Evolutionary conservation across 192 early-diverging fungal genomes (phyloP).

Genomic region (Polychytrium aggregatum): DNA sequence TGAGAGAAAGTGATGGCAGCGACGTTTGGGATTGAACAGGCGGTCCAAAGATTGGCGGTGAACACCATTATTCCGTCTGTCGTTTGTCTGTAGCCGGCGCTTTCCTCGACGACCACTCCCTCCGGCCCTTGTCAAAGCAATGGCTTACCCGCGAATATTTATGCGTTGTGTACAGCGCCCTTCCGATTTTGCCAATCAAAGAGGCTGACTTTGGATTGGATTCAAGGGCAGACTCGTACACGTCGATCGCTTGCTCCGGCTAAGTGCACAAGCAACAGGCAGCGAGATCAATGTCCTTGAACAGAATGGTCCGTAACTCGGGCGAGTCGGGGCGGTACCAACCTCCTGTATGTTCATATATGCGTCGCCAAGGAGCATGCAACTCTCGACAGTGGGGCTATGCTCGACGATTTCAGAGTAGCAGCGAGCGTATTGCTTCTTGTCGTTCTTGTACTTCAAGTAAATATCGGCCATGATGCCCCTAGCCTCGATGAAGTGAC

Average conservation of each 20-base stretch:
- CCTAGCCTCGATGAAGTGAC: constrained; percentile 31
- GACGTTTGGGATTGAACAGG: background rate
- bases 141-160: constrained; percentile 25
- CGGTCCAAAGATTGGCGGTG: background rate
- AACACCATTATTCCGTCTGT: background rate
- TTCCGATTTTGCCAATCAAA: constrained; percentile 34
- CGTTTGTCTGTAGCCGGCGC: no score
- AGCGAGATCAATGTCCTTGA: no score
- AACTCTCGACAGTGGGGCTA: constrained; percentile 30
- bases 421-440: constrained; percentile 36
- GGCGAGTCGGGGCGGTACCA: background rate
- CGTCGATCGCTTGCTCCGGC: constrained; percentile 41
- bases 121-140: no score
- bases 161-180: constrained; percentile 34
- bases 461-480: constrained; percentile 34
- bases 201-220: constrained; percentile 17
- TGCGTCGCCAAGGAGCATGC: constrained; percentile 39
- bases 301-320: no score
- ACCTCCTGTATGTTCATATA: constrained; percentile 44
- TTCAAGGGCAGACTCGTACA: constrained; percentile 38
- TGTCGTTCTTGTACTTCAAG: constrained; percentile 37
- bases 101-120: no score
- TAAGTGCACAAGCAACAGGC: background rate
- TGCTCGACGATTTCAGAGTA: constrained; percentile 35
- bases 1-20: constrained; percentile 1